Base-by-base conservation (phyloP, 495 filamentous ascomycete species). In the Usnea hakonensis region DNA sequence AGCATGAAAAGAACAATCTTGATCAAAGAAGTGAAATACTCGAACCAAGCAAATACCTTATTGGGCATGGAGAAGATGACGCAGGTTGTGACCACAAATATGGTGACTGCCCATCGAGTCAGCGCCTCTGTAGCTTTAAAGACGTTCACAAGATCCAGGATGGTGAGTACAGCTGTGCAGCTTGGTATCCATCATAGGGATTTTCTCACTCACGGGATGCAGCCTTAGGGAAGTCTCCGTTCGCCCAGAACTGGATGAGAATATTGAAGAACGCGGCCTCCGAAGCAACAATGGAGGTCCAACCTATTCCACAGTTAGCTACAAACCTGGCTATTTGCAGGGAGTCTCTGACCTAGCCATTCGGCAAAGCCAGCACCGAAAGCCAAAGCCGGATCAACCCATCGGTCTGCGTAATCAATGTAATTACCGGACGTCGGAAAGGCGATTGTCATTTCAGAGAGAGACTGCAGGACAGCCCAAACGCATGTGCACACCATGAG, bases 211-310 rank as follows among this genome's bases (percentile, higher is more conserved):
- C 53, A 69, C 65, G 52, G 19, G 48, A 66, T 11, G 65, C 66
- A 36, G 61, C 65, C 55, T 65, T 57, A 30, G 59, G 60, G 9
- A 67, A 44, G 38, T 55, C n/a, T 16, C 64, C 65, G 16, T 62
- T 53, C 16, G 64, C 64, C 70, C 69, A 78, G 57, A 70, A 77
- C 70, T 48, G 73, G 69, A 53, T 72, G 62, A 23, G 41, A 21
- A 43, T 43, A 8, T 43, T 73, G 75, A 65, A 77, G 75, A 48
- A 76, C 58, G 75, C 73, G 69, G 65, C 75, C 69, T 75, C 74
- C 71, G 65, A 8, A 46, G 16, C 19, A 21, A 64, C 68, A 33
- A 71, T 64, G 3, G 71, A 53, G 41, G 55, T 69, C 62, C 55
- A 58, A 32, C 68, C 57, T 61, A 16, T 21, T 11, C 23, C 14